Conservation (phyloP, 163 green algal species). For the Scenedesmus sp. region DNA sequence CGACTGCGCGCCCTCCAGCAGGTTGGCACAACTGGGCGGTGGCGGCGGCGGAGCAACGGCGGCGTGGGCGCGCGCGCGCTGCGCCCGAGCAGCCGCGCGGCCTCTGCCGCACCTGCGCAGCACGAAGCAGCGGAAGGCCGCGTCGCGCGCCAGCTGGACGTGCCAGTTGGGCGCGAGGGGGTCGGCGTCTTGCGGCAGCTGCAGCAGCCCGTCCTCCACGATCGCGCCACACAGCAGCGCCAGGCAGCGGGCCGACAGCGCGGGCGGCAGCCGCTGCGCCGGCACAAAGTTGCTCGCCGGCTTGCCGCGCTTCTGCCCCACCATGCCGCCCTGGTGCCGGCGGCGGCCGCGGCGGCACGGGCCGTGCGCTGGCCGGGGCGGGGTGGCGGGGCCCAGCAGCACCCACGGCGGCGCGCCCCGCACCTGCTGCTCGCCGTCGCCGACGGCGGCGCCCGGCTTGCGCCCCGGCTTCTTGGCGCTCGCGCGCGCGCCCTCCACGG, state of each 20-base stretch:
- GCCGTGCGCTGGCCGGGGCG: too few species aligned
- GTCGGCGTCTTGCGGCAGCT: background rate
- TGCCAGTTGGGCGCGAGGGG: background rate
- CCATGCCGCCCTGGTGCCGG: too few species aligned
- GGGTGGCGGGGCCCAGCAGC: too few species aligned
- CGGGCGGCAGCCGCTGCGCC: slow-evolving; percentile 14
- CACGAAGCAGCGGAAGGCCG: background rate
- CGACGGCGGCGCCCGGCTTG: slow-evolving; percentile 1
- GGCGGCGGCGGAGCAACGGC: slow-evolving; percentile 15
- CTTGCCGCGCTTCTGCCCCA: slow-evolving; percentile 4
- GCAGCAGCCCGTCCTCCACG: slow-evolving; percentile 35
- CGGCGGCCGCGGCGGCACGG: too few species aligned
- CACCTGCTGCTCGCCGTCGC: background rate
- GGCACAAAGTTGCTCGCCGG: slow-evolving; percentile 17
- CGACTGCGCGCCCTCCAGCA: slow-evolving; percentile 36
- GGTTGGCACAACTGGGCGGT: slow-evolving; percentile 44
- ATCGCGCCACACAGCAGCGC: slow-evolving; percentile 46
- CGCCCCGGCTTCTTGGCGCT: slow-evolving; percentile 20
- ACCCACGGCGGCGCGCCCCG: too few species aligned
- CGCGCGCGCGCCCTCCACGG: slow-evolving; percentile 41
- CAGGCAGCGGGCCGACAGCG: slow-evolving; percentile 38
- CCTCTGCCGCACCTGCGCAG: background rate
- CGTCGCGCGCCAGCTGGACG: slow-evolving; percentile 10
- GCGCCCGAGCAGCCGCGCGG: background rate
- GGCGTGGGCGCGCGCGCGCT: slow-evolving; percentile 22